phyloP scores from a whole-genome alignment of 2,329 filamentous ascomycete species.

The Lachnellula cervina region DNA sequence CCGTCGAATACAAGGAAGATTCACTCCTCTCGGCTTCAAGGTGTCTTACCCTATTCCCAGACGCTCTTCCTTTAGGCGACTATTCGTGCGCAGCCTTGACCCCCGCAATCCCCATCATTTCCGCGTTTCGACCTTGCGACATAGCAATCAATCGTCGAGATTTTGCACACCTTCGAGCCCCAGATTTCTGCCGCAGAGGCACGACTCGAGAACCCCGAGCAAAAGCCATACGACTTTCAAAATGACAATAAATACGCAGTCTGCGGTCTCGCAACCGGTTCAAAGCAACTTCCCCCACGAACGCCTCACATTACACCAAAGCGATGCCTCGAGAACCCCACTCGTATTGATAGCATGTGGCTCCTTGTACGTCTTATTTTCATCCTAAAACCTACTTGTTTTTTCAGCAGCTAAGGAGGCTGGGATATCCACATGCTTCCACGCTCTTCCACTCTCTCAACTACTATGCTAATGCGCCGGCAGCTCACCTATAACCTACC shows the following conservation, averaged over 20 bases:
- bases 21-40: too few species aligned
- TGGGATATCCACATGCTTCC: neutral
- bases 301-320: constrained; percentile 52
- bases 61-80: too few species aligned
- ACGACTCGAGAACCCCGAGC: neutral
- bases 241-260: neutral
- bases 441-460: neutral
- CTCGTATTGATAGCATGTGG: constrained; percentile 66
- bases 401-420: neutral
- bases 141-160: neutral
- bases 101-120: neutral
- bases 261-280: neutral
- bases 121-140: neutral
- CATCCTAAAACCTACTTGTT: too few species aligned
- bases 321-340: constrained; percentile 52
- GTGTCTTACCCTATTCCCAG: too few species aligned
- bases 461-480: neutral
- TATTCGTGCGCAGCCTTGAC: too few species aligned
- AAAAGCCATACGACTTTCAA: neutral
- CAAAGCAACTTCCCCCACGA: constrained; percentile 48
- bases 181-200: neutral
- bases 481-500: constrained; percentile 61
- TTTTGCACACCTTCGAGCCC: neutral
- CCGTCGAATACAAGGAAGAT: too few species aligned
- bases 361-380: constrained; percentile 29